Evolutionary conservation across 805 yeast species (phyloP).

Genomic region (Candida sonorensis): DNA sequence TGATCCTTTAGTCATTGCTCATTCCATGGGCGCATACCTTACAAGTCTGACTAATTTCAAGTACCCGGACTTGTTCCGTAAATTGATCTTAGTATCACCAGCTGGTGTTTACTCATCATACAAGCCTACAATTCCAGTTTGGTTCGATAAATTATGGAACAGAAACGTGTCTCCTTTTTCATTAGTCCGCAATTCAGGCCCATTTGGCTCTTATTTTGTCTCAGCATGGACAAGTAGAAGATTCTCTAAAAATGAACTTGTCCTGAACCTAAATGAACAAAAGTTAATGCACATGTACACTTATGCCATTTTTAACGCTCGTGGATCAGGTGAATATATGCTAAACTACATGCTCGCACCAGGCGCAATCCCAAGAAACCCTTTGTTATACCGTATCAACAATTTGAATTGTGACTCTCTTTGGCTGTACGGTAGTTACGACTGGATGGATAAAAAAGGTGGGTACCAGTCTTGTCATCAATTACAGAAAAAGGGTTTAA

Average conservation of each 20-base stretch:
- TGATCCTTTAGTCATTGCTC: slow-evolving; percentile 60
- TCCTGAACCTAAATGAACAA: slow-evolving; percentile 37
- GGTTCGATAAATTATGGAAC: slow-evolving; percentile 78
- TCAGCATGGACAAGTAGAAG: slow-evolving; percentile 87
- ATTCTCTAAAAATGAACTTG: slow-evolving; percentile 42
- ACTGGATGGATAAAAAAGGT: slow-evolving; percentile 53
- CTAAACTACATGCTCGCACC: slow-evolving; percentile 78
- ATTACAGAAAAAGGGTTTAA: slow-evolving; percentile 24
- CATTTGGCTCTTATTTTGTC: slow-evolving; percentile 76
- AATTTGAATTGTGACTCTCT: slow-evolving; percentile 51
- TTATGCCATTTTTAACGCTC: slow-evolving; percentile 76
- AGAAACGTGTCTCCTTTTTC: slow-evolving; percentile 76
- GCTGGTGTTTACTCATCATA: slow-evolving; percentile 67
- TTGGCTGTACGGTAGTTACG: slow-evolving; percentile 84
- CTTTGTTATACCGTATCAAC: slow-evolving; percentile 50
- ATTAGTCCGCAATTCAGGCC: slow-evolving; percentile 69
- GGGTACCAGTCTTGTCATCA: slow-evolving; percentile 35
- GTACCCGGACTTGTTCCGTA: slow-evolving; percentile 54
- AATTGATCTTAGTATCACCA: slow-evolving; percentile 78
- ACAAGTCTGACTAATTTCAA: slow-evolving; percentile 60
- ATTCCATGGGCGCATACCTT: slow-evolving; percentile 89
- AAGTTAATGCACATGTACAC: slow-evolving; percentile 67
- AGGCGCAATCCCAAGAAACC: slow-evolving; percentile 83
- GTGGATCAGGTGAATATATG: slow-evolving; percentile 92
- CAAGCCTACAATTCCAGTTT: slow-evolving; percentile 52